Base-by-base conservation (phyloP, 2,329 filamentous ascomycete species). In the Fusarium penzigii region DNA sequence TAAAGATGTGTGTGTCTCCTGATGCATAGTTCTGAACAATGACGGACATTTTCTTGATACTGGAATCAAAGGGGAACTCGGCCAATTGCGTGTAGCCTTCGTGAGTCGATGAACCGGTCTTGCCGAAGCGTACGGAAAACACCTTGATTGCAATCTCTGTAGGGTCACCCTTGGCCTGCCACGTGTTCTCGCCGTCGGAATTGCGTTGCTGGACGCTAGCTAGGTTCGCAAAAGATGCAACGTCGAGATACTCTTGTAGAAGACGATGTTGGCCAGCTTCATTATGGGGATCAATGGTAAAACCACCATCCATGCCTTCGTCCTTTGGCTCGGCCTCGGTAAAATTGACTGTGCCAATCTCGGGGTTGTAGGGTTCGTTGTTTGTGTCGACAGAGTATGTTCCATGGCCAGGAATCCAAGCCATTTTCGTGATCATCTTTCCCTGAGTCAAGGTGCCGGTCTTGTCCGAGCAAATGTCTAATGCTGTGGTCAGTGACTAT, bases 11-110 rank as follows among this genome's bases (percentile, higher is more conserved):
- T 47, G 72, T 74, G 42, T 74, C 66, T 25, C 69, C 66, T 1
- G 66, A 71, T 3, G 68, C 61, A 5, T 61, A 62, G 25, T 78
- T 67, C 45, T 77, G 66, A 67, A 86, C 88, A 43, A 89, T 83
- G 32, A 89, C 85, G 0, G 86, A 88, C 88, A 90, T 90, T 62
- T 86, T 88, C 75, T 90, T 90, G 55, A 90, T 80, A 49, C 82
- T 82, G 0, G 86, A 89, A 64, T 90, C 87, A 61, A 90, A 91
- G 0, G 87, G 87, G 51, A 87, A 89, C 62, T 90, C 88, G 1
- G 83, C 81, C 17, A 85, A 70, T 55, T 86, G 80, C 72, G 6
- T 67, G 71, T 0, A 79, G 71, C 7, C 76, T 78, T 6, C 75
- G 71, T 0, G 77, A 79, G 55, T 81, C 79, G 16, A 72, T 71